Base-by-base conservation (phyloP, 768 basidiomycete genomes). In the Xanthoconium stramineum region DNA sequence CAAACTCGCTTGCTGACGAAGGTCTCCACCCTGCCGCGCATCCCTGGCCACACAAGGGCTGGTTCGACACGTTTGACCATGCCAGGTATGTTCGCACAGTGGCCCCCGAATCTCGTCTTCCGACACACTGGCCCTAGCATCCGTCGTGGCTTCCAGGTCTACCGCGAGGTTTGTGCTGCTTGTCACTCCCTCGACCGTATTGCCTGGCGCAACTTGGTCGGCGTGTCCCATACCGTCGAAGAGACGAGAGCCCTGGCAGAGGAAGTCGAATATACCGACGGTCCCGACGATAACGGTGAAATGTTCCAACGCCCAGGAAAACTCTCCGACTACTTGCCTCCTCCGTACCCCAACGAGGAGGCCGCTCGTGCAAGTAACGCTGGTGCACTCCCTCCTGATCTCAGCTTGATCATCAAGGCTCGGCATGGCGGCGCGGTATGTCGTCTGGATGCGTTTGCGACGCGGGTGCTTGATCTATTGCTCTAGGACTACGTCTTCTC, bases 301-400 rank as follows among this genome's bases (percentile, higher is more conserved):
- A 98, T 97, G 95, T 99, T 98, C 83, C 86, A 93, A 76, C 83
- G 97, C 52, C 97, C 97, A 13, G 97, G 97, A 75, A 99, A 99
- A 76, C 88, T 98, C 56, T 86, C 97, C 38, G 97, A 99, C 73
- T 98, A 98, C 76, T 79, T 99, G 81, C 97, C 96, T 53, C 70
- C 80, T 45, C 93, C 97, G 42, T 99, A 99, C 77, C 85, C 95
- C 62, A 99, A 99, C 68, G 96, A 98, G 61, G 94, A 98, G 79
- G 96, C 97, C 63, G 94, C 97, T 48, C 83, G 97, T 63, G 89
- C 96, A 55, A 80, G 87, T 55, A 99, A 99, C 74, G 90, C 79
- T 57, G 97, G 97, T 77, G 94, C 95, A 55, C 83, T 95, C 32
- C 97, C 97, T 65, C 97, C 97, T 24, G 97, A 99, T 80, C 82